A percentile compares a stretch with the other conserved stretches of the same genome.
Conservation (phyloP, 129 eudicot species). For the Tagetes erecta region DNA sequence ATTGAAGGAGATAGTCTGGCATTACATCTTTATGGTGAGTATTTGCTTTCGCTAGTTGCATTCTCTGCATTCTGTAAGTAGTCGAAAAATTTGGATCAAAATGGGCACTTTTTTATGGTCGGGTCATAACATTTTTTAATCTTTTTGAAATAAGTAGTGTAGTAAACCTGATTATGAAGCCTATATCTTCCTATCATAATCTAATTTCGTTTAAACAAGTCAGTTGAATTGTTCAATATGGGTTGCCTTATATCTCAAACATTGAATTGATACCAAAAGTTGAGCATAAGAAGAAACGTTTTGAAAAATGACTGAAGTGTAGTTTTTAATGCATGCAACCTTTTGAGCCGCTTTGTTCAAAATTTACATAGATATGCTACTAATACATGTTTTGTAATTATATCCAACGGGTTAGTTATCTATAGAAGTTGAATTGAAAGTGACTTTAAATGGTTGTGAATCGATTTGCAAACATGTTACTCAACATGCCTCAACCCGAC, state of each 20-base stretch:
- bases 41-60: slow-evolving; percentile 18
- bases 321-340: background rate
- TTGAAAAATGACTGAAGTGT: background rate
- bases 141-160: background rate
- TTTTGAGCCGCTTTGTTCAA: background rate
- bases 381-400: background rate
- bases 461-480: no score
- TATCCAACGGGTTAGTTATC: background rate
- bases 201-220: background rate
- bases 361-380: background rate
- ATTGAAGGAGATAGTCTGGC: slow-evolving; percentile 91
- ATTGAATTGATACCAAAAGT: background rate
- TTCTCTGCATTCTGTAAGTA: background rate
- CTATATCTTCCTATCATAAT: background rate
- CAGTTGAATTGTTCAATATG: background rate
- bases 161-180: background rate
- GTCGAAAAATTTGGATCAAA: background rate
- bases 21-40: slow-evolving; percentile 93
- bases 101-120: background rate
- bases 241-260: background rate
- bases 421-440: background rate
- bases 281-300: background rate
- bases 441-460: background rate
- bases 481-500: no score
- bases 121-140: background rate